Evolutionary conservation across 176 grass and related monocot species (phyloP).

Genomic region (Triticum urartu): DNA sequence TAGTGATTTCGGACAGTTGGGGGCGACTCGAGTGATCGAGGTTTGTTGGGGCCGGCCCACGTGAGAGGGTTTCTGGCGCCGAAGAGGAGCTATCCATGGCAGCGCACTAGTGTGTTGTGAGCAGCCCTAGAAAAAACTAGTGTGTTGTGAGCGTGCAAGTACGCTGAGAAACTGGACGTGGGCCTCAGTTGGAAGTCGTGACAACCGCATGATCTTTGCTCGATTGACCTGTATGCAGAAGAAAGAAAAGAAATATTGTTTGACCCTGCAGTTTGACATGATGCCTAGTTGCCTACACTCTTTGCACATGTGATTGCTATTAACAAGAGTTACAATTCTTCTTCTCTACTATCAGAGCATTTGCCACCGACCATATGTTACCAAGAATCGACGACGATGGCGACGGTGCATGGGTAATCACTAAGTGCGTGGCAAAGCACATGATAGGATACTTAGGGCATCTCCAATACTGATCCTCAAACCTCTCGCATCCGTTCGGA

Average conservation of each 20-base stretch:
- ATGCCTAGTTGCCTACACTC: not conserved
- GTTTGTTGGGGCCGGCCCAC: too few species aligned
- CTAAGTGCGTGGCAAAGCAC: not conserved
- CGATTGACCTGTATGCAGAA: too few species aligned
- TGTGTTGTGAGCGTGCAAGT: too few species aligned
- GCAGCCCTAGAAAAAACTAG: too few species aligned
- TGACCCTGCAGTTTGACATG: not conserved
- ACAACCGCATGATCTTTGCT: not conserved
- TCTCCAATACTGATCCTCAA: too few species aligned
- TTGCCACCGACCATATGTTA: not conserved
- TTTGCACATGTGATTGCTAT: not conserved
- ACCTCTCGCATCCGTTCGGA: too few species aligned
- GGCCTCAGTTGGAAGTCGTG: not conserved
- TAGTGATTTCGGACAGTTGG: too few species aligned
- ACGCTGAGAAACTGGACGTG: not conserved
- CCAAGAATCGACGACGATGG: not conserved
- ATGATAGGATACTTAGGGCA: not conserved
- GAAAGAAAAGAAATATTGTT: too few species aligned
- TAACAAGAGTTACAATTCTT: not conserved
- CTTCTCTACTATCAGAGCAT: not conserved
- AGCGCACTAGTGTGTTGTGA: too few species aligned
- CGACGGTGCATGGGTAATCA: not conserved
- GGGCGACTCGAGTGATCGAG: too few species aligned
- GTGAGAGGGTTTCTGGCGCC: too few species aligned
- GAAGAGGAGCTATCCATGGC: too few species aligned